Percentiles rank a stretch among this genome's conserved stretches.
Evolutionary conservation across 768 basidiomycete species (phyloP).

Genomic region (Tulasnella sp.): DNA sequence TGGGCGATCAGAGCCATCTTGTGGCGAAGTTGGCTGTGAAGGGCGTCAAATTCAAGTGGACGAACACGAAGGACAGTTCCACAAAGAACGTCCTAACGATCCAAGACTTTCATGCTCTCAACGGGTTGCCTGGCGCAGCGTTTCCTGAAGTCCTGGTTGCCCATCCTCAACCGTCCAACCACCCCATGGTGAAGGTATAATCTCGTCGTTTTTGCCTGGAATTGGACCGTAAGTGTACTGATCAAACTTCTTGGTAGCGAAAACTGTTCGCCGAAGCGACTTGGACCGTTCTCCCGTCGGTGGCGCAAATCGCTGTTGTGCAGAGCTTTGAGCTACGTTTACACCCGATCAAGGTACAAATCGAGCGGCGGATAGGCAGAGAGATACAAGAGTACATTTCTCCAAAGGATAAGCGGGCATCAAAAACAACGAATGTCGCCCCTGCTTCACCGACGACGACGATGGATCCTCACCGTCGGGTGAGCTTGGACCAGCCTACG

Average conservation of each 20-base stretch:
- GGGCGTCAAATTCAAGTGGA: conserved; percentile 68
- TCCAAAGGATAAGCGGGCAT: conserved; percentile 41
- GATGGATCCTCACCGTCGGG: not conserved
- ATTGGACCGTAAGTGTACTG: not conserved
- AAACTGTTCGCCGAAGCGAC: conserved; percentile 64
- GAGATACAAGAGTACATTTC: conserved; percentile 85
- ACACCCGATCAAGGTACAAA: conserved; percentile 77
- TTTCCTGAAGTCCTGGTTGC: conserved; percentile 77
- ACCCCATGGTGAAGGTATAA: conserved; percentile 58
- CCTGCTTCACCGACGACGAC: not conserved
- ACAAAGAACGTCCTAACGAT: conserved; percentile 67
- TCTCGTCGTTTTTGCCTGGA: not conserved
- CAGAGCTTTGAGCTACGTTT: conserved; percentile 70
- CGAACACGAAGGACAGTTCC: conserved; percentile 79
- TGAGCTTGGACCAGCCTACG: not conserved
- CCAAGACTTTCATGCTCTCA: conserved; percentile 72
- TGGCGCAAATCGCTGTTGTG: conserved; percentile 87
- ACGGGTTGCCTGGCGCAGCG: conserved; percentile 67
- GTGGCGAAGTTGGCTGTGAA: conserved; percentile 80
- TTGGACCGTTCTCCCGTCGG: conserved; percentile 80
- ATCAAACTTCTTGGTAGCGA: conserved; percentile 33
- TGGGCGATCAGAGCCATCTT: conserved; percentile 58
- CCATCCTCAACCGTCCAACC: conserved; percentile 42
- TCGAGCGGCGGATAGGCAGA: conserved; percentile 73
- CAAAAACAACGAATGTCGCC: conserved; percentile 18